Conservation (phyloP, 1,284 basidiomycete species). For the Lentinus polychrous region DNA sequence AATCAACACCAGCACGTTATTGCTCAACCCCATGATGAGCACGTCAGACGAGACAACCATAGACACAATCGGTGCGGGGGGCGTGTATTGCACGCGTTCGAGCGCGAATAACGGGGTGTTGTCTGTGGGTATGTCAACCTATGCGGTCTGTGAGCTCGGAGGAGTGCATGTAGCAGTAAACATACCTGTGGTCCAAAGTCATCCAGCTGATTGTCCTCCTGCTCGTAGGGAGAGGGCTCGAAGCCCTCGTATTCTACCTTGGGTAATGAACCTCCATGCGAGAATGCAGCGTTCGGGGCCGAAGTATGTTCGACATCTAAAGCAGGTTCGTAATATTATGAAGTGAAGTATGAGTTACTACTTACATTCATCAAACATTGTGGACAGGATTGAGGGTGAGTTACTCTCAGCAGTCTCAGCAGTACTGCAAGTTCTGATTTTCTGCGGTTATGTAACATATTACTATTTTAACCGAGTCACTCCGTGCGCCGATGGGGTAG, state of each 20-base stretch:
- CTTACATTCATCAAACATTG: constrained; percentile 3
- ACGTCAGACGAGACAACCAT: constrained; percentile 83
- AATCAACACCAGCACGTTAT: constrained; percentile 76
- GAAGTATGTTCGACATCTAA: constrained; percentile 81
- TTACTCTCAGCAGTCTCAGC: too few species aligned
- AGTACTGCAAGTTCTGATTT: too few species aligned
- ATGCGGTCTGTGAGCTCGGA: constrained; percentile 8
- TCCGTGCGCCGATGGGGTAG: too few species aligned
- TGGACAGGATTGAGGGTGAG: constrained; percentile 9
- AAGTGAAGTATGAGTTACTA: not conserved
- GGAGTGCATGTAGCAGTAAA: not conserved
- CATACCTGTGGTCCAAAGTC: constrained; percentile 32
- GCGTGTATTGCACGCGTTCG: constrained; percentile 82
- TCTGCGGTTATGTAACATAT: too few species aligned
- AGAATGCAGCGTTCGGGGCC: constrained; percentile 35
- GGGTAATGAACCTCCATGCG: constrained; percentile 38
- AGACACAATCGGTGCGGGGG: constrained; percentile 73
- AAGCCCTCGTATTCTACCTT: constrained; percentile 81
- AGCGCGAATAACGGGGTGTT: constrained; percentile 72
- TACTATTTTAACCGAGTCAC: too few species aligned
- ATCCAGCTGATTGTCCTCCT: constrained; percentile 40
- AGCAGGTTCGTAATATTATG: not conserved
- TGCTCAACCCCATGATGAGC: constrained; percentile 77
- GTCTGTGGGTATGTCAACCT: constrained; percentile 12
- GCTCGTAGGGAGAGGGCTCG: constrained; percentile 60